Evolutionary conservation across 1,139 yeast genomes (phyloP), one percentile per base, ranked within the genome.

Genomic region (Hyphopichia pseudoburtonii): DNA sequence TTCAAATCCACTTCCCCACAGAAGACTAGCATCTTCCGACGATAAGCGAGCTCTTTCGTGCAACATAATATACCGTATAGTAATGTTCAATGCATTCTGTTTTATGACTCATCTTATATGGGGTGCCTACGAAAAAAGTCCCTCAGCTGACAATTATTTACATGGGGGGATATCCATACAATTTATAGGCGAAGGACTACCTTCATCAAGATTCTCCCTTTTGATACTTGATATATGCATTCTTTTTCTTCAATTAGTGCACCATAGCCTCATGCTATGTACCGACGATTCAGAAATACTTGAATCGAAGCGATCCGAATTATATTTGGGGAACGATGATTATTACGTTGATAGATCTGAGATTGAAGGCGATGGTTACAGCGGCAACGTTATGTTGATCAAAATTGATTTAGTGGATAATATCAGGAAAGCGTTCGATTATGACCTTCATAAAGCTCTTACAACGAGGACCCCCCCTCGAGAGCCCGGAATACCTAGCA

Each of bases 121-220:
- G 40, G 70, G 71, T 3, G 50, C 46, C 3, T 56, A 56, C 36
- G 41, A 33, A 4, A 37, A 36, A n/a, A 39, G 52, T 21, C 45
- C 45, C 6, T 33, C 47, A 11, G 26, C 46, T 3, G 60, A 52
- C 17, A 48, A 48, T 2, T 54, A 46, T 33, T 49, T 66, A 11
- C 60, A 66, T 40, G 76, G 76, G 0, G 61, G 70, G 2, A 30
- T 66, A 32, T 50, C 70, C 2, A 44, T 70, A 4, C 70, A 68
- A 41, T 70, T 70, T 41, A 66, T 70, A 14, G 76, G 76, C 0
- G 76, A 71, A 39, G 44, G 63, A 29, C 38, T 54, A 10, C 66
- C 73, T 1, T 51, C 28, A 19, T 50, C 57, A 5, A 34, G 54
- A 24, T 25, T 57, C 4, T 67, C 60, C 38, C 45, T 70, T 31